A percentile compares a stretch with the other conserved stretches of the same genome.
These are phyloP conservation scores for Sphagnum contortum DNA, from an alignment of 225 moss, liverwort and hornwort species.

Conservation along the genomic window DNA sequence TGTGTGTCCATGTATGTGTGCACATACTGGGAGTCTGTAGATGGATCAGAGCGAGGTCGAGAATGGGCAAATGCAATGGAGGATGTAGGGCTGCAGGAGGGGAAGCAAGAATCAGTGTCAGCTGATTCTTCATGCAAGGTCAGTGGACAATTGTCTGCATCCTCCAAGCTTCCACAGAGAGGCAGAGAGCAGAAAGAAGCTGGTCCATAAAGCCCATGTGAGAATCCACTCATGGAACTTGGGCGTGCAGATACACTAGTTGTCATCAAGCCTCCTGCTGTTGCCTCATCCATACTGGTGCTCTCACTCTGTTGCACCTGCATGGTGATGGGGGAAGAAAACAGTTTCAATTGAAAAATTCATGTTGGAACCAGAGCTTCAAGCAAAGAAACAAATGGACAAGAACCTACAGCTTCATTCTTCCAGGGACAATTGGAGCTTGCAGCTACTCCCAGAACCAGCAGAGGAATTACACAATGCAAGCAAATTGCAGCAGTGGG, in stretches of 20 bases:
- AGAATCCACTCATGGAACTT: slow-evolving; percentile 60
- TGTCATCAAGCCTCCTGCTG: slow-evolving; percentile 12
- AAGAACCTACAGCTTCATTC: no score
- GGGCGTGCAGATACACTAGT: slow-evolving; percentile 39
- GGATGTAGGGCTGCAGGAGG: slow-evolving; percentile 82
- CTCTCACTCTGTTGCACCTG: no score
- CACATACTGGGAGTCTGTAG: slow-evolving; percentile 76
- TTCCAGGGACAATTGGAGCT: no score
- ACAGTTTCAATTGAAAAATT: no score
- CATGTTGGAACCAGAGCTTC: no score
- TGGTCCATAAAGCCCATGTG: slow-evolving; percentile 75
- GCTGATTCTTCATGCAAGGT: slow-evolving; percentile 69
- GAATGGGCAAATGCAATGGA: slow-evolving; percentile 72
- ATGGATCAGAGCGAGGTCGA: slow-evolving; percentile 82
- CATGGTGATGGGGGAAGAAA: no score
- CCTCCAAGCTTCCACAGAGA: slow-evolving; percentile 52
- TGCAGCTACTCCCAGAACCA: no score
- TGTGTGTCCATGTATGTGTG: no score
- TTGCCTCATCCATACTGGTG: no score
- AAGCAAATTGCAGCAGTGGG: no score
- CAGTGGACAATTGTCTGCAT: slow-evolving; percentile 52
- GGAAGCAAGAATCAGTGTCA: slow-evolving; percentile 64
- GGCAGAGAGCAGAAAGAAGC: slow-evolving; percentile 66
- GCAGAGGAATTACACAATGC: no score
- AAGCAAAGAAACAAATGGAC: no score